Evolutionary conservation across 163 green algal species (phyloP), one percentile per base, ranked within the genome.

Genomic region (Chlamydomonas reinhardtii): DNA sequence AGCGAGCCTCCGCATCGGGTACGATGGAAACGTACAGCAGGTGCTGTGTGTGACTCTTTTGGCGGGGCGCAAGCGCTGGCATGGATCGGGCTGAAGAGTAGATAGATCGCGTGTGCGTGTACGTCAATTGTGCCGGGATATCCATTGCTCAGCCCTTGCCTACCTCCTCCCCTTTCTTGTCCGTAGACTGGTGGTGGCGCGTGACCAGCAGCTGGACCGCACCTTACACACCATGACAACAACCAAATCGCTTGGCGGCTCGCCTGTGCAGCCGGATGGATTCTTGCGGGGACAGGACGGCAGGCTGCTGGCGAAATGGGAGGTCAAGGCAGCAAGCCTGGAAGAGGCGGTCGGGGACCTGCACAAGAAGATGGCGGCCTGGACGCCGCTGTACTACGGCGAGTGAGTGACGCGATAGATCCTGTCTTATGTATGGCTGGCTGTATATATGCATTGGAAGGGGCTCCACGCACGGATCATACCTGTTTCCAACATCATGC

Each of bases 311-410:
- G 76, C 76, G 39, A 83, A 74, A 31, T 83, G 76, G 76, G 76
- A 74, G 76, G 37, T 74, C 76, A 83, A 73, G 5, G 76, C 76
- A 64, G 62, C 61, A 74, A 73, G 39, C 61, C 32, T 83, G 76
- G 59, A 48, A n/a, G 25, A 52, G 34, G 76, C 76, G 17, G 61
- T 83, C 64, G 61, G 64, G 37, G 76, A 73, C 61, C 64, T 83
- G 61, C 76, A 29, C 76, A 83, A 74, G 76, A 83, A 74, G 62
- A 83, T 34, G 66, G 76, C 76, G 61, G 62, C 16, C 37, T 83
- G 76, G 76, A 74, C 76, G 35, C 76, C 37, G 35, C 61, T 83
- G 64, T 83, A 83, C 76, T 83, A 83, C 37, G 76, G 76, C n/a
- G 64, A 74, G 74, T 81, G 35, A 71, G 74, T 71, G 54, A n/a